Evolutionary conservation across 495 filamentous ascomycete species (phyloP), one percentile per base, ranked within the genome.

Genomic region (Lineolata rhizophorae): DNA sequence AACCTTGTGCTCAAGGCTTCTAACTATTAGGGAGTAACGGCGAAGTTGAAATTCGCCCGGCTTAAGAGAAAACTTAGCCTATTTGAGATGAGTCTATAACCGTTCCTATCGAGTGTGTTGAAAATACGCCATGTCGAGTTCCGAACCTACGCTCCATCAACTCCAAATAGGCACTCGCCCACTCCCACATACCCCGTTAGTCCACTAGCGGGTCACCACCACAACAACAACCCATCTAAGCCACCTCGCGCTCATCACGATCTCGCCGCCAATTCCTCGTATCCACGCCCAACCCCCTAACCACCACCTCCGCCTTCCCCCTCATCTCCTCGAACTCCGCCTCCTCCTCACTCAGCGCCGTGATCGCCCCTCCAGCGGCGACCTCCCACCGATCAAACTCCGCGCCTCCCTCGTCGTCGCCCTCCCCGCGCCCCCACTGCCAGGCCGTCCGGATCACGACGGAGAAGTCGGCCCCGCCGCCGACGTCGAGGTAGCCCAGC

Each of bases 261-360:
- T 8, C 8, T 26, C 22, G 22, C 22, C 22, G n/a, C n/a, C n/a
- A n/a, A n/a, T n/a, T n/a, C n/a, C n/a, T n/a, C n/a, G n/a, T n/a
- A n/a, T n/a, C n/a, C n/a, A n/a, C n/a, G n/a, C 12, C 12, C 8
- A 26, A 26, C 22, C 8, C 16, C 28, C 8, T 8, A 12, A 16
- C 10, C 6, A 18, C 28, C 6, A 14, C 28, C 5, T 30, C 14
- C 28, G 11, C 16, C 55, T 94, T 95, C 19, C 67, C 72, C 41
- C 70, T 53, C 84, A 94, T 92, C 59, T 94, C 87, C 31, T 87
- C 76, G 60, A 70, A 75, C 60, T 95, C 85, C 5, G 67, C 82
- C 26, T 72, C 61, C 1, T 70, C 57, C 2, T 67, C 72, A 46
- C 79, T 90, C 31, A 90, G 56, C 14, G 65, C 67, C 5, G 84